These are phyloP conservation scores for Malus hybrid DNA, from an alignment of 331 rosid species.

Conservation along the genomic window DNA sequence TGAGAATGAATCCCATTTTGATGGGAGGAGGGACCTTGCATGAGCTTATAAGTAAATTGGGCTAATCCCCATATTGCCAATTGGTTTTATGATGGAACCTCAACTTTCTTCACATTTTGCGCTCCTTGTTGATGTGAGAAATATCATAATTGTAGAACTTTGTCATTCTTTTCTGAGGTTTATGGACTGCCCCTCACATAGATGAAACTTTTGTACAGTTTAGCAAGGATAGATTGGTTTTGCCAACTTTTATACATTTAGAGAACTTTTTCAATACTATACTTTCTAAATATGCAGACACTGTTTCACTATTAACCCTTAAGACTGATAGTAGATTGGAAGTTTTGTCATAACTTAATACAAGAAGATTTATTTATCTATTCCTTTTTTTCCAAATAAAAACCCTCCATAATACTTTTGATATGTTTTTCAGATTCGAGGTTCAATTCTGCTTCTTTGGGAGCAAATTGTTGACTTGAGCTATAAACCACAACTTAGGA, in stretches of 20 bases:
- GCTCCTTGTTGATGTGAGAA: background rate
- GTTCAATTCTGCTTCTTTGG: constrained; percentile 90
- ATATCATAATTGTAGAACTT: background rate
- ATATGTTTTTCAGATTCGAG: constrained; percentile 59
- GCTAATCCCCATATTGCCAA: too few relatives aligned
- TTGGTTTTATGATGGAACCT: too few relatives aligned
- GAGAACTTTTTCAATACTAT: background rate
- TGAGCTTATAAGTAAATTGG: too few relatives aligned
- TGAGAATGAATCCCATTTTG: too few relatives aligned
- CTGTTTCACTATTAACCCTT: background rate
- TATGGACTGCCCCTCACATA: background rate
- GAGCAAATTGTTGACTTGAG: constrained; percentile 98
- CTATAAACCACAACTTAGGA: constrained; percentile 71
- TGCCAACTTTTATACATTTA: background rate
- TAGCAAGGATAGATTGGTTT: background rate
- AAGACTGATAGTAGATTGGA: background rate
- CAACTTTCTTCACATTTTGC: background rate
- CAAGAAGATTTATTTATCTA: background rate
- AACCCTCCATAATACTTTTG: constrained; percentile 2
- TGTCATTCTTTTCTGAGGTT: background rate
- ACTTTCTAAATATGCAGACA: background rate
- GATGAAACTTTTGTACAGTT: background rate
- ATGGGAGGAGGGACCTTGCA: too few relatives aligned
- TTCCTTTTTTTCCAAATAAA: background rate
- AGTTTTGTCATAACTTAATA: background rate